These are phyloP conservation scores for Parachaetomium inaequale DNA, from an alignment of 495 filamentous ascomycete genomes.

Conservation along the genomic window DNA sequence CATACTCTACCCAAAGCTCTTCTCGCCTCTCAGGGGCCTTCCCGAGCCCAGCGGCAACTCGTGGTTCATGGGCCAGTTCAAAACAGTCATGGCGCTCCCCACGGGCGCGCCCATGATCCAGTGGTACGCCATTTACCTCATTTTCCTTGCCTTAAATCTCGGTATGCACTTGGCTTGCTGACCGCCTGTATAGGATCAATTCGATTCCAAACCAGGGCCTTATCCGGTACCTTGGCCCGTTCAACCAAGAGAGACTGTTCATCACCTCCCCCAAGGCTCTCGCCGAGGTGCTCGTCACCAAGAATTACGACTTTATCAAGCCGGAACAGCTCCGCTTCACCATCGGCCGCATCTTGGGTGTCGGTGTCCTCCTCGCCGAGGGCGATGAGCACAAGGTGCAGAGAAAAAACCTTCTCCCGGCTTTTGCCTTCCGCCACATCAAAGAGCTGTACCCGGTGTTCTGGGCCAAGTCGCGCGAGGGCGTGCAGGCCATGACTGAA, in stretches of 20 bases:
- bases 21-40: constrained; percentile 67
- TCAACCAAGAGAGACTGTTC: constrained; percentile 69
- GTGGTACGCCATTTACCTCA: constrained; percentile 45
- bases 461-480: constrained; percentile 62
- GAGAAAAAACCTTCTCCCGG: constrained; percentile 75
- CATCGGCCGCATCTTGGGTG: constrained; percentile 64
- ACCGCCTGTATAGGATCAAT: constrained; percentile 48
- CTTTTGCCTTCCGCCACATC: constrained; percentile 80
- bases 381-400: constrained; percentile 82
- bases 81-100: constrained; percentile 52
- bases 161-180: neutral
- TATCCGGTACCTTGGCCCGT: constrained; percentile 67
- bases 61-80: constrained; percentile 55
- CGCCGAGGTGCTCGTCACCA: constrained; percentile 62
- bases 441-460: constrained; percentile 84
- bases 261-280: constrained; percentile 62
- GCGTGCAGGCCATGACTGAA: constrained; percentile 46
- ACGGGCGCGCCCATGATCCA: constrained; percentile 59
- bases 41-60: constrained; percentile 51
- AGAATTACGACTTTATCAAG: constrained; percentile 78
- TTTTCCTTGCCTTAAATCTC: neutral
- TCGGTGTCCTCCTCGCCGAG: constrained; percentile 77
- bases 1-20: constrained; percentile 64
- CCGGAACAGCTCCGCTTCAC: constrained; percentile 53
- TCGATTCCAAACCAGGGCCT: constrained; percentile 80